Base-by-base conservation (phyloP, 2,329 filamentous ascomycete genomes). In the Seiridium unicorne region DNA sequence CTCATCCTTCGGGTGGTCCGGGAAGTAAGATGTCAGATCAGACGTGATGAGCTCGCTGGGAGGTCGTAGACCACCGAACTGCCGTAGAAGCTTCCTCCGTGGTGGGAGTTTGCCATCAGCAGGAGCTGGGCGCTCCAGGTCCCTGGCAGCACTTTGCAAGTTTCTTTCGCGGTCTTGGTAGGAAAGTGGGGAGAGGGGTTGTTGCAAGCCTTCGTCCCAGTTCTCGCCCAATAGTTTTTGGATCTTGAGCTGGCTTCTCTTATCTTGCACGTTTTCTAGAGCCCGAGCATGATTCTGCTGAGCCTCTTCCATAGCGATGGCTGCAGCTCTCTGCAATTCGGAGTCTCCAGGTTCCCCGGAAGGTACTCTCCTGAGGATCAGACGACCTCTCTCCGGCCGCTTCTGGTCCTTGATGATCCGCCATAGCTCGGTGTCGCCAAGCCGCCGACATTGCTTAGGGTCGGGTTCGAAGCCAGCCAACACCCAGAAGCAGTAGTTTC, bases 31-130 rank as follows among this genome's bases (percentile, higher is more conserved):
- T 1, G 92, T 95, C 61, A 99, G 81, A 72, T 99, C 95, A 31
- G 95, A 96, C 34, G 94, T 94, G 71, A 99, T 99, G 72, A 99
- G 85, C 79, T 99, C 95, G 77, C 94, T 98, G 1, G 95, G 95
- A 18, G 95, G 95, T 67, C 95, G 85, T 64, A 95, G 88, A 40
- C 94, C 94, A 69, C 96, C 95, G 76, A 98, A 98, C 65, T 90
- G 89, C 65, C 90, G 88, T 51, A 93, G 79, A 35, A 87, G 81
- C 36, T 76, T 79, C 69, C 86, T 86, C 61, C 77, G 77, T 34
- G 47, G 57, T 38, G 35, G 13, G 51, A 79, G 74, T 31, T 73
- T 70, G 7, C 76, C 70, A n/a, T 83, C 81, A 55, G 74, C 75
- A 4, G 83, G 79, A 2, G 79, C 77, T 7, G 84, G 82, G 4